phyloP scores from a whole-genome alignment of 768 basidiomycete species.

The Boletus fagicola region DNA sequence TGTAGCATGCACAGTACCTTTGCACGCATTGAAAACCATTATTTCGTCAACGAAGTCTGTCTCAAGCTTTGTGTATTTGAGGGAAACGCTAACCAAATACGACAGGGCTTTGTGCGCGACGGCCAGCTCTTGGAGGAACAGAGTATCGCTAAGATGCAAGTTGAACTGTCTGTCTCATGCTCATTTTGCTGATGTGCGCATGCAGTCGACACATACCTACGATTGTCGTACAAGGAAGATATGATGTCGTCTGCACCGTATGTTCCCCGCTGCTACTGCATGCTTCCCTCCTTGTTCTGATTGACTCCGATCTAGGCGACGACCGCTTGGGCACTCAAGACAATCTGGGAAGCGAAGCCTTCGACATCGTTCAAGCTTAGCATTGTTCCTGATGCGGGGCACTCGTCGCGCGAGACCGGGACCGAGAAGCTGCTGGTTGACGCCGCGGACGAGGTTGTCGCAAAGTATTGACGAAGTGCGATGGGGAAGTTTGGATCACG shows the following conservation, averaged over 20 bases:
- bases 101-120: constrained; percentile 80
- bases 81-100: constrained; percentile 2
- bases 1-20: constrained; percentile 57
- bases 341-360: constrained; percentile 76
- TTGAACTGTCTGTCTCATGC: background rate
- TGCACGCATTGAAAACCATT: constrained; percentile 88
- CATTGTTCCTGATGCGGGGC: constrained; percentile 84
- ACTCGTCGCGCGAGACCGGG: constrained; percentile 75
- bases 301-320: constrained; percentile 50
- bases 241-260: constrained; percentile 88
- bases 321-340: constrained; percentile 79
- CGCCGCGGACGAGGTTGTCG: constrained; percentile 38
- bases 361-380: constrained; percentile 39
- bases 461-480: constrained; percentile 14
- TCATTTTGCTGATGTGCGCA: constrained; percentile 4
- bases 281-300: background rate
- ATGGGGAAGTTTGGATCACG: background rate
- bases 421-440: constrained; percentile 69
- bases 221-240: constrained; percentile 80
- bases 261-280: constrained; percentile 19
- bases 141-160: constrained; percentile 85
- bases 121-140: constrained; percentile 83
- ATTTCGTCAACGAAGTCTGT: constrained; percentile 76
- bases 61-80: background rate
- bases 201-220: constrained; percentile 83